These are phyloP conservation scores for Rhizopogon vesiculosus DNA, from an alignment of 768 basidiomycete genomes.

Conservation along the genomic window DNA sequence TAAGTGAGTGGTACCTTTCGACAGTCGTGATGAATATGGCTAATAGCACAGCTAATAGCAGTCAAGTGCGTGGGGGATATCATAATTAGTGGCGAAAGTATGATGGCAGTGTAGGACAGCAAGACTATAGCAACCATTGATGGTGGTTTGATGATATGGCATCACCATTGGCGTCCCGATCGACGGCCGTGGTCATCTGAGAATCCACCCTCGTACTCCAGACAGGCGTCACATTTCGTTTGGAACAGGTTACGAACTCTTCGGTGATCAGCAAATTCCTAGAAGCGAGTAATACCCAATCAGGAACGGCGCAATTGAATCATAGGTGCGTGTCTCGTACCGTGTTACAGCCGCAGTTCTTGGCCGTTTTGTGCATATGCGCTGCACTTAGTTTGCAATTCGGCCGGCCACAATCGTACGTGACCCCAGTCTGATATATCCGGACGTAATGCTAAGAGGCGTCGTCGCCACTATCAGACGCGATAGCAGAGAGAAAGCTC, in stretches of 20 bases:
- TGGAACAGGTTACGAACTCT: conserved; percentile 65
- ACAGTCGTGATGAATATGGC: background rate
- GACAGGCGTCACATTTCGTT: conserved; percentile 56
- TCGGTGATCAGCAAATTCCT: conserved; percentile 43
- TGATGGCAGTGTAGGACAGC: background rate
- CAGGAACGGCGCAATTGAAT: background rate
- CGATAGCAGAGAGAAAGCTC: background rate
- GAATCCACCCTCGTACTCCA: conserved; percentile 21
- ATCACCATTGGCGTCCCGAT: conserved; percentile 18
- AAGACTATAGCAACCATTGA: background rate
- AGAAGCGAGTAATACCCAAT: conserved; percentile 4
- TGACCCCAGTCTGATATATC: conserved; percentile 57
- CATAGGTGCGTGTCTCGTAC: conserved; percentile 11
- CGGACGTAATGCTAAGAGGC: conserved; percentile 54
- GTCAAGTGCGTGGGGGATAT: background rate
- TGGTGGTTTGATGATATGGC: conserved; percentile 3
- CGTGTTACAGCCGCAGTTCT: conserved; percentile 52
- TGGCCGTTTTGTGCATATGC: conserved; percentile 57
- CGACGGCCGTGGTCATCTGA: conserved; percentile 29
- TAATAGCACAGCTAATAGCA: conserved; percentile 4
- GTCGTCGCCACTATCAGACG: conserved; percentile 1
- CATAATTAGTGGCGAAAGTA: conserved; percentile 2
- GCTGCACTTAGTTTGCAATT: conserved; percentile 49
- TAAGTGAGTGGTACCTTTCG: background rate
- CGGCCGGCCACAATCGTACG: conserved; percentile 47